Evolutionary conservation across 306 rosid genomes (phyloP).

Genomic region (Quercus robur): DNA sequence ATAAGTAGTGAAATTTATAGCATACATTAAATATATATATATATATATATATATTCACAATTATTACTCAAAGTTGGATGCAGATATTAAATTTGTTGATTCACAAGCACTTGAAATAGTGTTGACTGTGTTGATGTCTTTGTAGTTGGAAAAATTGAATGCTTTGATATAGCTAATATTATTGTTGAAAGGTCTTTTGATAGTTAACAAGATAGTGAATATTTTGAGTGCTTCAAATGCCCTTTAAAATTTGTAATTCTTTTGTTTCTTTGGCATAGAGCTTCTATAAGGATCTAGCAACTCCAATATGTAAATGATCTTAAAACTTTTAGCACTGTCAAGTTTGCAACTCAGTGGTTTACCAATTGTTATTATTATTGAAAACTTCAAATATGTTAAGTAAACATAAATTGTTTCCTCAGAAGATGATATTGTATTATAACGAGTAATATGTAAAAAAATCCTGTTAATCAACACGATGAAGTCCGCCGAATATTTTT

Average conservation of each 20-base stretch:
- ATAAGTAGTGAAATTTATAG: too few relatives aligned
- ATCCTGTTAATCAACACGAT: too few relatives aligned
- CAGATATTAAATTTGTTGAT: conserved; percentile 10
- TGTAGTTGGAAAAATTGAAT: conserved; percentile 23
- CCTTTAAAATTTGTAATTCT: conserved; percentile 38
- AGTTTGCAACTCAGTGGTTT: neutral
- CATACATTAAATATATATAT: too few relatives aligned
- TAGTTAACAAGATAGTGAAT: conserved; percentile 34
- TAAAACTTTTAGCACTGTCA: neutral
- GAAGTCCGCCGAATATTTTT: too few relatives aligned
- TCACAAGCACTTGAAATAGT: conserved; percentile 20
- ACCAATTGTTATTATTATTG: too few relatives aligned
- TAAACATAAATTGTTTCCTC: too few relatives aligned
- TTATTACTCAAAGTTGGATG: neutral
- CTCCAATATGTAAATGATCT: neutral
- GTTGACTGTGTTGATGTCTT: conserved; percentile 20
- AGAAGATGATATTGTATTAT: too few relatives aligned
- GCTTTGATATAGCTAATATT: conserved; percentile 26
- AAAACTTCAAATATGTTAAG: too few relatives aligned
- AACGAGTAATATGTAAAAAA: too few relatives aligned
- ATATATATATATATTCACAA: neutral
- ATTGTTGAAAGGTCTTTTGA: conserved; percentile 30
- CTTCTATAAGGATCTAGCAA: neutral
- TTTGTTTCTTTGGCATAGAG: neutral
- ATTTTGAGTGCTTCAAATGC: conserved; percentile 25